Evolutionary conservation across 805 yeast genomes (phyloP).

Genomic region (Schizosaccharomyces osmophilus): DNA sequence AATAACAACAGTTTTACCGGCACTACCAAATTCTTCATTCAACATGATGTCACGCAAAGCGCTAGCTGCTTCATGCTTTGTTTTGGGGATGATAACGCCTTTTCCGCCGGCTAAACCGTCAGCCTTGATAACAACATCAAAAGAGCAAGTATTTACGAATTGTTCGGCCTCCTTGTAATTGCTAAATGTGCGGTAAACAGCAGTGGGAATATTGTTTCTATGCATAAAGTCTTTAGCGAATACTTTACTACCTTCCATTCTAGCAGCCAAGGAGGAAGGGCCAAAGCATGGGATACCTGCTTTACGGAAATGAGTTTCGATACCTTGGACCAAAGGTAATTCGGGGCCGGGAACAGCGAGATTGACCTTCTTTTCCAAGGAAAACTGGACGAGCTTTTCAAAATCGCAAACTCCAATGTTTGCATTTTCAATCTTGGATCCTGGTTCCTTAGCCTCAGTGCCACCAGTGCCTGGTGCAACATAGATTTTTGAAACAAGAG

Average conservation of each 20-base stretch:
- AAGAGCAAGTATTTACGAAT: slow-evolving; percentile 39
- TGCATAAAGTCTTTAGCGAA: slow-evolving; percentile 86
- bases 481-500: slow-evolving; percentile 41
- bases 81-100: slow-evolving; percentile 82
- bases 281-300: slow-evolving; percentile 93
- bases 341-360: slow-evolving; percentile 97
- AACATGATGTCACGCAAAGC: slow-evolving; percentile 81
- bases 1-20: slow-evolving; percentile 65
- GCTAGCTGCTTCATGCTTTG: slow-evolving; percentile 57
- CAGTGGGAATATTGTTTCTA: slow-evolving; percentile 81
- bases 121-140: slow-evolving; percentile 79
- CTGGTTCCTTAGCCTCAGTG: slow-evolving; percentile 23
- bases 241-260: slow-evolving; percentile 91
- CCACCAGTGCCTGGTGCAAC: slow-evolving; percentile 98
- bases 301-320: slow-evolving; percentile 41
- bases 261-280: slow-evolving; percentile 75
- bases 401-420: slow-evolving; percentile 52
- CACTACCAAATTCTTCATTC: slow-evolving; percentile 65
- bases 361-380: slow-evolving; percentile 35
- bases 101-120: slow-evolving; percentile 97
- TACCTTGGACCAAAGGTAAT: slow-evolving; percentile 91
- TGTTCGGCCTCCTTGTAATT: slow-evolving; percentile 49
- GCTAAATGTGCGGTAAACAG: slow-evolving; percentile 63
- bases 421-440: slow-evolving; percentile 40
- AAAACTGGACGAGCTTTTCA: slow-evolving; percentile 44